Conservation (phyloP, 2,329 filamentous ascomycete genomes). For the Byssochlamys sp. region DNA sequence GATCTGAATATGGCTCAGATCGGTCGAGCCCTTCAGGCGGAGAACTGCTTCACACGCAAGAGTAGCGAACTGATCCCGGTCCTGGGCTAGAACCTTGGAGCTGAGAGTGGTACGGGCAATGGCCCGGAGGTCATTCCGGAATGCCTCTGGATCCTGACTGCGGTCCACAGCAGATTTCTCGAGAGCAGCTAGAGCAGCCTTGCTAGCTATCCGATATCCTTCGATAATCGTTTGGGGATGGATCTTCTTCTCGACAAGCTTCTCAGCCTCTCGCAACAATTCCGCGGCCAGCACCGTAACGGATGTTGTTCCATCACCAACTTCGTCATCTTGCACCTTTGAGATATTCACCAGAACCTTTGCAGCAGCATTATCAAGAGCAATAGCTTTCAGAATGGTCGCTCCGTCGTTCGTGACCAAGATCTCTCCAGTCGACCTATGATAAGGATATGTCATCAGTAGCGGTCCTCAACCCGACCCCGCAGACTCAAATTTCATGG, state of each 20-base stretch:
- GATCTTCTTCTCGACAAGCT: conserved; percentile 95
- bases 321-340: conserved; percentile 97
- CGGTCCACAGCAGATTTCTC: conserved; percentile 80
- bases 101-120: conserved; percentile 93
- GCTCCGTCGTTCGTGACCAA: conserved; percentile 98
- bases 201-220: conserved; percentile 92
- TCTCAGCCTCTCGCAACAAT: conserved; percentile 89
- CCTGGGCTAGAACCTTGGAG: conserved; percentile 92
- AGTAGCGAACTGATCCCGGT: conserved; percentile 80
- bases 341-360: conserved; percentile 99
- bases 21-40: conserved; percentile 77
- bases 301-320: conserved; percentile 96
- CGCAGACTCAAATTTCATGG: neutral
- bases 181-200: conserved; percentile 73
- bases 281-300: conserved; percentile 92
- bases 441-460: conserved; percentile 11
- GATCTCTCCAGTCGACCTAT: conserved; percentile 84
- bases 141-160: conserved; percentile 70
- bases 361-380: conserved; percentile 92
- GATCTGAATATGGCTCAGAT: conserved; percentile 95
- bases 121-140: conserved; percentile 77
- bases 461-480: neutral
- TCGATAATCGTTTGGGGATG: conserved; percentile 99
- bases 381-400: conserved; percentile 95
- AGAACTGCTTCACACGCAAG: conserved; percentile 87